A percentile compares a stretch with the other conserved stretches of the same genome.
These are phyloP conservation scores for Cryoendolithus antarcticus DNA, from an alignment of 2,329 filamentous ascomycete genomes.

Conservation along the genomic window DNA sequence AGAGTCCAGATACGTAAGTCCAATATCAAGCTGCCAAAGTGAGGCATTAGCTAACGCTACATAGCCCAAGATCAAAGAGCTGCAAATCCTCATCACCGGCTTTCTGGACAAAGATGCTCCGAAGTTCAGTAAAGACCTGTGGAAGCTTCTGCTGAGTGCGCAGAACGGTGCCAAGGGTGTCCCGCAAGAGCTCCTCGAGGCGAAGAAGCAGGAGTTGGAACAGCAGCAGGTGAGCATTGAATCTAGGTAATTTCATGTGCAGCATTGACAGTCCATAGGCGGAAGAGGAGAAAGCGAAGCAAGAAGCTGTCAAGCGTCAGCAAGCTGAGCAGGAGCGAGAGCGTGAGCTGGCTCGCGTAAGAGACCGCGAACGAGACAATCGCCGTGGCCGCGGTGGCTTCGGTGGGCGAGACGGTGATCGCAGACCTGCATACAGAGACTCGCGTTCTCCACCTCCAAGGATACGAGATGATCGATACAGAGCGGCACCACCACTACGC, in stretches of 20 bases:
- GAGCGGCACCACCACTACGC: conserved; percentile 33
- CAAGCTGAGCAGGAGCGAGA: conserved; percentile 62
- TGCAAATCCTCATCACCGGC: conserved; percentile 88
- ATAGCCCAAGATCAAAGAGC: conserved; percentile 86
- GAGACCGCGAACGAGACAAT: conserved; percentile 47
- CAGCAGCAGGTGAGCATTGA: conserved; percentile 66
- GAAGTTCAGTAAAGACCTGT: conserved; percentile 83
- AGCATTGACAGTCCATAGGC: conserved; percentile 41
- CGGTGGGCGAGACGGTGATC: conserved; percentile 38
- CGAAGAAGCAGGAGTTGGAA: conserved; percentile 88
- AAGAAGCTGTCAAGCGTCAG: conserved; percentile 58
- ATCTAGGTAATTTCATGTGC: background rate
- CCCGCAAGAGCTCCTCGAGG: conserved; percentile 85
- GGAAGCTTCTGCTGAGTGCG: conserved; percentile 82
- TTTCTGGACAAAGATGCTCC: conserved; percentile 90
- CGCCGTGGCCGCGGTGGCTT: conserved; percentile 35
- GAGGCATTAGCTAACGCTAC: conserved; percentile 1
- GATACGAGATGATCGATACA: conserved; percentile 34
- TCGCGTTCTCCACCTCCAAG: conserved; percentile 43
- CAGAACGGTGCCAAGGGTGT: conserved; percentile 82
- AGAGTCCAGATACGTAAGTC: conserved; percentile 59
- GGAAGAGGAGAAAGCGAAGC: conserved; percentile 69
- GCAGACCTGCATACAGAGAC: conserved; percentile 33
- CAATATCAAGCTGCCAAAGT: too few relatives aligned
- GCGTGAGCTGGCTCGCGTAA: conserved; percentile 54